Evolutionary conservation across 805 yeast species (phyloP).

Genomic region (Saitoella complicata): DNA sequence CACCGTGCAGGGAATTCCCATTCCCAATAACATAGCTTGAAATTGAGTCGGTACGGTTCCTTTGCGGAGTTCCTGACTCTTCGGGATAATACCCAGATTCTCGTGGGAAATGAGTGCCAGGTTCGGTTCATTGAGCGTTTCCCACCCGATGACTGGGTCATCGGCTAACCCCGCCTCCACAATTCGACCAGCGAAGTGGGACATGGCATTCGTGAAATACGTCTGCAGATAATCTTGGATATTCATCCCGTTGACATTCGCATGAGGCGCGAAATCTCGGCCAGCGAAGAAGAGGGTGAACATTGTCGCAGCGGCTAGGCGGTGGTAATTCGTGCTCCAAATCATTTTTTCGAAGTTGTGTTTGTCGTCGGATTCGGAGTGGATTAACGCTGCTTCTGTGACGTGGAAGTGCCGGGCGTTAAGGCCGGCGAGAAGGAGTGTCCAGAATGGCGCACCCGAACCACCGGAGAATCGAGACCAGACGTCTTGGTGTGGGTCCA

Average conservation of each 20-base stretch:
- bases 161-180: constrained; percentile 30
- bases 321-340: constrained; percentile 77
- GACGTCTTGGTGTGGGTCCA: constrained; percentile 88
- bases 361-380: constrained; percentile 37
- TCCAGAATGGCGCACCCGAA: constrained; percentile 90
- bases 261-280: constrained; percentile 55
- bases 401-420: constrained; percentile 54
- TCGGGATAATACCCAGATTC: constrained; percentile 36
- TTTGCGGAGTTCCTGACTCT: constrained; percentile 45
- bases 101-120: constrained; percentile 52
- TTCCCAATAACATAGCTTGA: constrained; percentile 58
- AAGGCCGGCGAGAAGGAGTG: constrained; percentile 73
- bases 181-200: constrained; percentile 29
- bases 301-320: constrained; percentile 65
- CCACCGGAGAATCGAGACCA: constrained; percentile 88
- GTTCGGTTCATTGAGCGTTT: constrained; percentile 75
- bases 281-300: constrained; percentile 79
- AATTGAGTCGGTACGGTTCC: constrained; percentile 74
- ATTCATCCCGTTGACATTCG: constrained; percentile 50
- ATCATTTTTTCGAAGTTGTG: constrained; percentile 60
- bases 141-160: constrained; percentile 57
- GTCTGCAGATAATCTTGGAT: constrained; percentile 64
- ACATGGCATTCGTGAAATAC: constrained; percentile 42
- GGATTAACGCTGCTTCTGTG: constrained; percentile 70
- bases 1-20: constrained; percentile 55